These are phyloP conservation scores for Cryptomeria japonica DNA, from an alignment of 75 land plant species.

Conservation along the genomic window DNA sequence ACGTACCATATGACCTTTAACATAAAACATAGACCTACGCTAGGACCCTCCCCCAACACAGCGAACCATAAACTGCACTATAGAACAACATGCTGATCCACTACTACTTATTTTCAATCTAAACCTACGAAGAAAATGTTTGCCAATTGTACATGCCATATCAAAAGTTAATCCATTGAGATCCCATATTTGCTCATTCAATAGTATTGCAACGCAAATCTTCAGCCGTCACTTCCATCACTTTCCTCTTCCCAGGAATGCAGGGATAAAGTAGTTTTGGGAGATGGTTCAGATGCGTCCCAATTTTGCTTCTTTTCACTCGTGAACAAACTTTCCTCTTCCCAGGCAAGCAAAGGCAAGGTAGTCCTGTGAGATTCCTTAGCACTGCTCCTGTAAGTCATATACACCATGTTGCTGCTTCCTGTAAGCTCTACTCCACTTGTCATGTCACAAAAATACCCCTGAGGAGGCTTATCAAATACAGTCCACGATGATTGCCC, in stretches of 20 bases:
- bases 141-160: too few relatives aligned
- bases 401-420: conserved; percentile 26
- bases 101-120: neutral
- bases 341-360: neutral
- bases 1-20: neutral
- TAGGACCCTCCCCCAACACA: neutral
- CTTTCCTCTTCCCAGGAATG: conserved; percentile 2
- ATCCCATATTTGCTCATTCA: neutral
- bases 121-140: neutral
- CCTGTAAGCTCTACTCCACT: conserved; percentile 30
- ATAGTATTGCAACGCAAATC: neutral
- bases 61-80: neutral
- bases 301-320: neutral
- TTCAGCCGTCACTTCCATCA: neutral
- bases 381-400: conserved; percentile 1
- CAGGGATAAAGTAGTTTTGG: neutral
- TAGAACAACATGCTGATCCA: neutral
- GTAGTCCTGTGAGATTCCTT: neutral
- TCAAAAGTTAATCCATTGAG: neutral
- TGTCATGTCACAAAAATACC: conserved; percentile 24
- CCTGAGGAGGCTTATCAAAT: conserved; percentile 14
- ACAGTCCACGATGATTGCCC: neutral
- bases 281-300: neutral
- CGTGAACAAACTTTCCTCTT: neutral
- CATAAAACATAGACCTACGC: neutral